Conservation (phyloP, 1,284 basidiomycete genomes). For the Hypsizygus ulmarius region DNA sequence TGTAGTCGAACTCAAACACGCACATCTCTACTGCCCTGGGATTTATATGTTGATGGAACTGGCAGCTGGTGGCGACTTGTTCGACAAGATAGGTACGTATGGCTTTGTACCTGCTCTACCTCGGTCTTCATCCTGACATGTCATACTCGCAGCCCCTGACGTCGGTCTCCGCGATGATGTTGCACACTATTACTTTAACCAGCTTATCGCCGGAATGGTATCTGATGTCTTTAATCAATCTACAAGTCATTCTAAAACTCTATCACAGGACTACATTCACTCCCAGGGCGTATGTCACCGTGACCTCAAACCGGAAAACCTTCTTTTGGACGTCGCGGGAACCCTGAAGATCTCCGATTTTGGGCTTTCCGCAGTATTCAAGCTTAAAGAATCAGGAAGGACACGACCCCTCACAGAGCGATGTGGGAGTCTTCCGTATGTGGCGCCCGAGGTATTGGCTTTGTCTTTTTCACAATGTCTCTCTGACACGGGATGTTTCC, state of each 20-base stretch:
- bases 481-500: not conserved
- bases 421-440: constrained; percentile 94
- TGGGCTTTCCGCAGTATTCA: constrained; percentile 90
- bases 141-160: constrained; percentile 63
- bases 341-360: constrained; percentile 94
- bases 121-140: too few species aligned
- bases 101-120: not conserved
- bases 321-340: constrained; percentile 79
- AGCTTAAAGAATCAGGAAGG: constrained; percentile 82
- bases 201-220: constrained; percentile 81
- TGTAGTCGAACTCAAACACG: constrained; percentile 68
- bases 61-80: constrained; percentile 92
- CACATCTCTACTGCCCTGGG: constrained; percentile 64
- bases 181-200: constrained; percentile 89
- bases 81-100: constrained; percentile 91
- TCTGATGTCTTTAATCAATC: too few species aligned
- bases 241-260: too few species aligned
- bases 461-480: not conserved
- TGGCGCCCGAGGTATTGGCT: constrained; percentile 81
- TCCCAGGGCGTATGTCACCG: constrained; percentile 90
- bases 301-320: constrained; percentile 95
- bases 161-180: constrained; percentile 86
- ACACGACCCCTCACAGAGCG: constrained; percentile 70
- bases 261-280: constrained; percentile 75
- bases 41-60: constrained; percentile 93